A percentile compares a stretch with the other conserved stretches of the same genome.
Conservation (phyloP, 2,329 filamentous ascomycete genomes). For the Colletotrichum camelliae region DNA sequence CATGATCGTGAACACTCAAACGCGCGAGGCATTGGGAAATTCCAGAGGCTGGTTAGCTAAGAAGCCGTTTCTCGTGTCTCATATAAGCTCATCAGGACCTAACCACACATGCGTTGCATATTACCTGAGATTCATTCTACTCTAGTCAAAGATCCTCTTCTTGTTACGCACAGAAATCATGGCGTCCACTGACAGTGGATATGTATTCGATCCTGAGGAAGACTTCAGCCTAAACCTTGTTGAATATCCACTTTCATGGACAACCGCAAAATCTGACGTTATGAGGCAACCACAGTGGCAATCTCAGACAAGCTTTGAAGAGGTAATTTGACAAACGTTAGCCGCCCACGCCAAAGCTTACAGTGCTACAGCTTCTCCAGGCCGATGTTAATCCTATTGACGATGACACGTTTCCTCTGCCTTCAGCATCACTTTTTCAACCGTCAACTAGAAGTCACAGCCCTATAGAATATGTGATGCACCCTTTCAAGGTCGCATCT, state of each 20-base stretch:
- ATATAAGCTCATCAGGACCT: not conserved
- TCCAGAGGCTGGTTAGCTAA: no score
- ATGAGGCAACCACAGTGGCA: not conserved
- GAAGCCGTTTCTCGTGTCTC: not conserved
- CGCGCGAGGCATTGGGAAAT: no score
- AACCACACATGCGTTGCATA: not conserved
- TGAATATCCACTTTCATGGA: not conserved
- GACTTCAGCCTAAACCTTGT: not conserved
- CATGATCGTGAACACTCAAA: no score
- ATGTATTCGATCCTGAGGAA: not conserved
- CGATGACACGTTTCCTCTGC: not conserved
- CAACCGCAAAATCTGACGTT: not conserved
- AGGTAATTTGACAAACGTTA: not conserved
- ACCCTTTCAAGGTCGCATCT: not conserved
- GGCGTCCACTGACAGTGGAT: not conserved
- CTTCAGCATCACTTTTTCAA: not conserved
- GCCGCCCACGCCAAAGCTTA: not conserved
- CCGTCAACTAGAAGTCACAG: not conserved
- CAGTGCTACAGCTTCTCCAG: not conserved
- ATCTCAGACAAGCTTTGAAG: not conserved
- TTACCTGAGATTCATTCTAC: not conserved
- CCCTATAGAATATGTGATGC: not conserved
- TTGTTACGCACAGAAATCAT: not conserved
- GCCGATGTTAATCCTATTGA: not conserved
- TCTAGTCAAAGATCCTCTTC: not conserved